phyloP scores from a whole-genome alignment of 1,284 basidiomycete genomes.

The Xerocomus amazonicus region DNA sequence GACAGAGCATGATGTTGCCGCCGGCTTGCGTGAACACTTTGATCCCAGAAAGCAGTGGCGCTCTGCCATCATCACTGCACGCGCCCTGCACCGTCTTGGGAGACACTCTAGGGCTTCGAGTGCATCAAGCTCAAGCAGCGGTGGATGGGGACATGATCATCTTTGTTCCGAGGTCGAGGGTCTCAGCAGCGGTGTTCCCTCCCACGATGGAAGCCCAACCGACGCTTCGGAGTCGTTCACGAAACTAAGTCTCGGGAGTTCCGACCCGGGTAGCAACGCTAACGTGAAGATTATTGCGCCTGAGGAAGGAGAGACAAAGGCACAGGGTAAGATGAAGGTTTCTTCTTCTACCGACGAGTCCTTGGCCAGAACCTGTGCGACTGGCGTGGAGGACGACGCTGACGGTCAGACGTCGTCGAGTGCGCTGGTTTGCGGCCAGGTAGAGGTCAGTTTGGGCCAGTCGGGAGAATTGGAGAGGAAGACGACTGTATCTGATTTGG shows the following conservation, averaged over 20 bases:
- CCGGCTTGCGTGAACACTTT: conserved; percentile 76
- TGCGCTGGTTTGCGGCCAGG: not conserved
- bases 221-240: conserved; percentile 25
- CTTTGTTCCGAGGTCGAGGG: conserved; percentile 12
- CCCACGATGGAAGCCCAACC: conserved; percentile 21
- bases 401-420: conserved; percentile 1
- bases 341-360: conserved; percentile 15
- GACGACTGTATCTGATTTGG: not conserved
- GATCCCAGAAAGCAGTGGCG: conserved; percentile 68
- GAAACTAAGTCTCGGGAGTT: conserved; percentile 28
- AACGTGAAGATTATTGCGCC: conserved; percentile 35
- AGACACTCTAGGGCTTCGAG: conserved; percentile 35
- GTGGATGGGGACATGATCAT: conserved; percentile 33
- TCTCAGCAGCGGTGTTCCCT: conserved; percentile 5
- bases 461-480: conserved; percentile 3
- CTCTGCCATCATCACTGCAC: conserved; percentile 60
- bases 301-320: conserved; percentile 17
- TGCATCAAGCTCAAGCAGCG: conserved; percentile 30
- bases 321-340: conserved; percentile 23
- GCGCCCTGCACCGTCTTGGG: conserved; percentile 53
- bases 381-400: conserved; percentile 11
- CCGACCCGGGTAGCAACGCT: conserved; percentile 24
- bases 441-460: not conserved
- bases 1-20: conserved; percentile 66
- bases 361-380: conserved; percentile 20